Evolutionary conservation across 257 asterid species (phyloP).

Genomic region (Forsythia viridissima): DNA sequence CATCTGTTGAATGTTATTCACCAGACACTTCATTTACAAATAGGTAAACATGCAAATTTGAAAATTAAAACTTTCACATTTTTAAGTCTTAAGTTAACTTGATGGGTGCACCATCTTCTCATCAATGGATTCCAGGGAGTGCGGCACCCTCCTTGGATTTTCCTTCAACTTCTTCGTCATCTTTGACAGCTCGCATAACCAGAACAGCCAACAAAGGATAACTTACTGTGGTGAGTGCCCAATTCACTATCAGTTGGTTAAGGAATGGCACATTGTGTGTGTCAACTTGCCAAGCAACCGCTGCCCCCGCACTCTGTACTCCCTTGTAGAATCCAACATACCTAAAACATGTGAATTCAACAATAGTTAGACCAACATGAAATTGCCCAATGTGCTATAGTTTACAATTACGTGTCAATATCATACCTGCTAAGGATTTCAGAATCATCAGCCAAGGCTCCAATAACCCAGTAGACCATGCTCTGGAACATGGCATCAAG

Average conservation of each 20-base stretch:
- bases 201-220: constrained; percentile 54
- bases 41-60: background rate
- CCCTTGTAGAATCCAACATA: constrained; percentile 66
- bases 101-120: background rate
- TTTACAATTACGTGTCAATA: background rate
- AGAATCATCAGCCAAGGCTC: constrained; percentile 87
- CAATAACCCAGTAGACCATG: constrained; percentile 90
- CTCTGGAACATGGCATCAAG: constrained; percentile 95
- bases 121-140: constrained; percentile 42
- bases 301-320: constrained; percentile 76
- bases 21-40: constrained; percentile 10
- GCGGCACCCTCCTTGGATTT: constrained; percentile 21
- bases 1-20: background rate
- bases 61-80: background rate
- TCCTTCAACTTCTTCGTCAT: constrained; percentile 38
- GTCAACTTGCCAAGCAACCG: constrained; percentile 74
- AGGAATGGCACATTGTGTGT: constrained; percentile 45
- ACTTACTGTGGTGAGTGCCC: constrained; percentile 59
- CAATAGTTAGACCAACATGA: background rate
- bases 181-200: constrained; percentile 55
- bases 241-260: constrained; percentile 48
- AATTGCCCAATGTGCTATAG: background rate
- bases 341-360: constrained; percentile 28
- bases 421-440: constrained; percentile 83
- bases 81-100: background rate